These are phyloP conservation scores for Uncinocarpus reesii DNA, from an alignment of 2,329 filamentous ascomycete genomes.

Conservation along the genomic window DNA sequence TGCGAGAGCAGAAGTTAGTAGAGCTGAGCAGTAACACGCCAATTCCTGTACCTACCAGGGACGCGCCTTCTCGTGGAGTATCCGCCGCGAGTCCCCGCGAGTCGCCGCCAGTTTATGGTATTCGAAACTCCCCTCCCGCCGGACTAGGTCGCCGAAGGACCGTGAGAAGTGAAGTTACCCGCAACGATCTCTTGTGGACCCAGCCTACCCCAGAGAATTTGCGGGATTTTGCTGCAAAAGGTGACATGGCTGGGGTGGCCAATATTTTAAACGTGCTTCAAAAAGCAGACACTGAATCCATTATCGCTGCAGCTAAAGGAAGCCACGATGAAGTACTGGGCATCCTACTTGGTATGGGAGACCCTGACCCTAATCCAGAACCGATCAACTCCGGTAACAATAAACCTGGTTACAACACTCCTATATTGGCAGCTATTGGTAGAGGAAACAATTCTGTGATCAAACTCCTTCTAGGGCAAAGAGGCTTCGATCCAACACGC, in stretches of 20 bases:
- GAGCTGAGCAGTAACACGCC: conserved; percentile 29
- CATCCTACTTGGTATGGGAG: conserved; percentile 59
- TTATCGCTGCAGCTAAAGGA: conserved; percentile 83
- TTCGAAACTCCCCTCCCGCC: conserved; percentile 28
- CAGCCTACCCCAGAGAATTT: conserved; percentile 42
- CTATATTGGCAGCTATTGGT: conserved; percentile 88
- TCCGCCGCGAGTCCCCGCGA: conserved; percentile 39
- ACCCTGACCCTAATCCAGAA: conserved; percentile 57
- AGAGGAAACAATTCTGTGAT: conserved; percentile 78
- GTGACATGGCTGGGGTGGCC: conserved; percentile 41
- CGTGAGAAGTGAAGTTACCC: conserved; percentile 40
- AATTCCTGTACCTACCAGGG: conserved; percentile 21
- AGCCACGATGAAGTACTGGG: conserved; percentile 83
- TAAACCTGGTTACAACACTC: conserved; percentile 67
- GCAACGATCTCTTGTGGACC: conserved; percentile 43
- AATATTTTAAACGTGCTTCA: conserved; percentile 42
- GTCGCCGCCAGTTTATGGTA: conserved; percentile 31
- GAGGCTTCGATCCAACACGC: conserved; percentile 71
- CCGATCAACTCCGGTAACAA: conserved; percentile 46
- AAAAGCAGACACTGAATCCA: conserved; percentile 66
- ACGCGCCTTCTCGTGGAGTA: conserved; percentile 33
- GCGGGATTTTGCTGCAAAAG: conserved; percentile 40
- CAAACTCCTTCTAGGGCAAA: conserved; percentile 64
- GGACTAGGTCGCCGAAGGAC: conserved; percentile 34
- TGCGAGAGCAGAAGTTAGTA: conserved; percentile 36